A percentile compares a stretch with the other conserved stretches of the same genome.
Evolutionary conservation across 495 filamentous ascomycete species (phyloP).

Genomic region (Friedmanniomyces simplex): DNA sequence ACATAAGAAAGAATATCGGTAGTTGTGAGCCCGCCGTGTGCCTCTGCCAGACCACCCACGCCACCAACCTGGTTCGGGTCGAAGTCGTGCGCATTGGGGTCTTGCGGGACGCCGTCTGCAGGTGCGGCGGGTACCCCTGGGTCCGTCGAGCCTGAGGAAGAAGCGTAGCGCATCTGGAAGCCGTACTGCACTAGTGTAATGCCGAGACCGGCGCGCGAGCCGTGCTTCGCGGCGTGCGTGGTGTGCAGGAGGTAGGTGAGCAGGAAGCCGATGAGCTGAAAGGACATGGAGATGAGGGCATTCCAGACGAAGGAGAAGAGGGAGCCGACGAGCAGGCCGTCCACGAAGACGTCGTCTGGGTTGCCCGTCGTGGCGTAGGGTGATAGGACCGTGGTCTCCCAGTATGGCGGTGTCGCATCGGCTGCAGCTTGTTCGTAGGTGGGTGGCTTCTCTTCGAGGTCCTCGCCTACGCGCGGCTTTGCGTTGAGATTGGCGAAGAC

Average conservation of each 20-base stretch:
- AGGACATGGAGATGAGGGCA: conserved; percentile 96
- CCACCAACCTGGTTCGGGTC: conserved; percentile 54
- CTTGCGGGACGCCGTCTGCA: conserved; percentile 54
- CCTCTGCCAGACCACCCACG: conserved; percentile 26
- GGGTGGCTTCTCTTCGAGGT: conserved; percentile 86
- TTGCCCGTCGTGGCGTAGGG: conserved; percentile 59
- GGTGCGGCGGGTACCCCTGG: conserved; percentile 40
- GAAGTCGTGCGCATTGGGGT: conserved; percentile 87
- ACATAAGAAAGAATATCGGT: conserved; percentile 87
- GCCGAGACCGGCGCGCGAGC: conserved; percentile 84
- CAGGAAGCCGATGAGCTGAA: conserved; percentile 92
- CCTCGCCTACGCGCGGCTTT: conserved; percentile 78
- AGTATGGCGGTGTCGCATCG: conserved; percentile 93
- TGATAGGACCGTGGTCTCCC: conserved; percentile 95
- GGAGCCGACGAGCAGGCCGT: conserved; percentile 91
- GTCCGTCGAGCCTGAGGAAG: conserved; percentile 29
- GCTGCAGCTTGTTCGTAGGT: conserved; percentile 98
- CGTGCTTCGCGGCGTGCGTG: conserved; percentile 95
- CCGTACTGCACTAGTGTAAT: conserved; percentile 95
- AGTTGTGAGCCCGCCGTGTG: conserved; percentile 44
- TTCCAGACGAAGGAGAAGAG: conserved; percentile 97
- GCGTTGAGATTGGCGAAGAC: conserved; percentile 93
- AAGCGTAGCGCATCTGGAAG: conserved; percentile 69
- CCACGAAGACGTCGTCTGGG: conserved; percentile 83
- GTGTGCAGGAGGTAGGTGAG: conserved; percentile 97